Percentiles rank a stretch among this genome's conserved stretches.
Evolutionary conservation across 352 stramenopile genomes (phyloP).

Genomic region (Phytophthora pini): DNA sequence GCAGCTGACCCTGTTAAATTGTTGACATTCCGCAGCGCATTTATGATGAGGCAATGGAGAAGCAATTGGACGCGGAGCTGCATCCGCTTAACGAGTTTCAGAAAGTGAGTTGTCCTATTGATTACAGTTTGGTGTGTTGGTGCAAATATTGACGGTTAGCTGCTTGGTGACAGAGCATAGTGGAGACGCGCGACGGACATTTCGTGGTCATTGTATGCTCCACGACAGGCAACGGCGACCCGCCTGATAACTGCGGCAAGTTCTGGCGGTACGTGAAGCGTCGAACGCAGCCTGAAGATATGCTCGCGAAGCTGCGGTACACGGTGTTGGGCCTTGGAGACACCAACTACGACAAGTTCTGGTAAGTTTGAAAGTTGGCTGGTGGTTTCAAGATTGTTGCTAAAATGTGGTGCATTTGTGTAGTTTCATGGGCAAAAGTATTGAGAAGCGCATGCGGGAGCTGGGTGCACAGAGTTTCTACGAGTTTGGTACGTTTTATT

Average conservation of each 20-base stretch:
- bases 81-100: conserved; percentile 75
- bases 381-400: neutral
- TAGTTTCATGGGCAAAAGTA: conserved; percentile 87
- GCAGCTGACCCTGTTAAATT: neutral
- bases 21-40: conserved; percentile 50
- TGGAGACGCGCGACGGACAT: conserved; percentile 46
- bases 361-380: conserved; percentile 41
- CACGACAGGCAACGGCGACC: conserved; percentile 96
- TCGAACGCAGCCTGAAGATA: conserved; percentile 75
- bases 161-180: conserved; percentile 39
- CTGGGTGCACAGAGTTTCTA: conserved; percentile 87
- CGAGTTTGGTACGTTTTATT: conserved; percentile 46
- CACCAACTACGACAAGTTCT: conserved; percentile 98
- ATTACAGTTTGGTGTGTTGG: neutral
- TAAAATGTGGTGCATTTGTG: neutral
- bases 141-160: neutral
- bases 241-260: conserved; percentile 93
- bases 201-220: conserved; percentile 91
- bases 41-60: conserved; percentile 67
- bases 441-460: conserved; percentile 91
- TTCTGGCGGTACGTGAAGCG: conserved; percentile 95
- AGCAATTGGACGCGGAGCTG: conserved; percentile 56
- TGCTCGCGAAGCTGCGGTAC: conserved; percentile 82
- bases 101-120: conserved; percentile 43
- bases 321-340: conserved; percentile 94